Base-by-base conservation (phyloP, 208 protist genomes). In the Willaertia magna region DNA sequence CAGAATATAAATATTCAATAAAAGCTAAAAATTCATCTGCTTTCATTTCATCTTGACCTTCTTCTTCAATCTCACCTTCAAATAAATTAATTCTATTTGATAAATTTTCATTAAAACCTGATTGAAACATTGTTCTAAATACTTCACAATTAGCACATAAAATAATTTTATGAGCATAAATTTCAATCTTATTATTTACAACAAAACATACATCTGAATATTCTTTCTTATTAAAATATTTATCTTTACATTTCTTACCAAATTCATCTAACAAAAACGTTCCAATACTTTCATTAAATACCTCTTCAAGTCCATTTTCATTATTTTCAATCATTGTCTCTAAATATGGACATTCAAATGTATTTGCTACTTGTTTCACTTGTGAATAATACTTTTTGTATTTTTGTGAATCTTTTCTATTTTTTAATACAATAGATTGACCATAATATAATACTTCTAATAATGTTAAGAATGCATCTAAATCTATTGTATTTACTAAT, bases 1-100 rank as follows among this genome's bases (percentile, higher is more conserved):
- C 43, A 55, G 78, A 46, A 55, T 83, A 83, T 26, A 83, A 43
- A 42, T 83, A 83, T 83, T 83, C 46, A 42, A 83, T 20, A 12
- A 83, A n/a, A n/a, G 43, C 44, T 4, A 34, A 14, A 42, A 20
- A 55, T 67, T 67, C 55, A 34, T 30, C 4, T 18, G 7, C 12
- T 67, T 26, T 67, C 12, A 34, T 67, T 4, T 67, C 55, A 9
- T 34, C 12, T 30, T 67, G 22, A 55, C 12, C 30, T 30, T 47
- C 26, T 43, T 47, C 14, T 52, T 81, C 40, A 3, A 83, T 26
- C 26, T 83, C 78, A 55, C 40, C 9, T 14, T 55, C 46, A 16
- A 78, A 14, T 83, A 43, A 4, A 11, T 9, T 20, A 9, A 39
- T 39, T 52, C 46, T n/a, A 4, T 1, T 34, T 34, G 55, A 34